Base-by-base conservation (phyloP, 108 stramenopile genomes). In the Conticribra weissflogii region DNA sequence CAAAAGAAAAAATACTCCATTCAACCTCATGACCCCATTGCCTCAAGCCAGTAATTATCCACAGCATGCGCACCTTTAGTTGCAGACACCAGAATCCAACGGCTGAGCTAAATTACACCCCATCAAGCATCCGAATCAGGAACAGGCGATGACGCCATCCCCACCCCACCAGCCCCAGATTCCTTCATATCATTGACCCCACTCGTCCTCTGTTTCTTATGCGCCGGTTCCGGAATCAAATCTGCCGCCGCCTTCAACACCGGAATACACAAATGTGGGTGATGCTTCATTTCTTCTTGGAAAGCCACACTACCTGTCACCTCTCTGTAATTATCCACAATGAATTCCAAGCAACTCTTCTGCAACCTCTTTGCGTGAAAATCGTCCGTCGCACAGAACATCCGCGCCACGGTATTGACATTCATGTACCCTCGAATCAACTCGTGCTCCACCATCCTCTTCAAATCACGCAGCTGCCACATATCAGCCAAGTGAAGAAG, bases 191-290 rank as follows among this genome's bases (percentile, higher is more conserved):
- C 78, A 90, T 36, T 45, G n/a, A 22, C 67, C 46, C 41, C 78
- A 66, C 75, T 84, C 51, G 87, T 84, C 72, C 87, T 78, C 74
- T 85, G 88, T 72, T 94, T 92, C 78, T 93, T 96, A 63, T 85
- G 74, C 18, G 68, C 77, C 0, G 95, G 90, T 57, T 96, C 95
- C 23, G 95, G 95, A 49, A 96, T 94, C 71, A 96, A 70, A 61
- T 96, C 91, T 0, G 95, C 95, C 28, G 95, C 95, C 32, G 92
- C 92, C 79, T 92, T 94, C 45, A 96, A 66, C 2, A 96, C 90
- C 12, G 93, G 93, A 53, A 96, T 92, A 62, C 91, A 94, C 46
- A 96, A 74, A 63, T 91, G 90, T 14, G 93, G 93, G 80, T 93
- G 86, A 60, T 90, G 82, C 67, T 91, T 92, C 88, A 96, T 92